Evolutionary conservation across 2,329 filamentous ascomycete genomes (phyloP), one percentile per base, ranked within the genome.

Genomic region (Fusarium praegraminearum): DNA sequence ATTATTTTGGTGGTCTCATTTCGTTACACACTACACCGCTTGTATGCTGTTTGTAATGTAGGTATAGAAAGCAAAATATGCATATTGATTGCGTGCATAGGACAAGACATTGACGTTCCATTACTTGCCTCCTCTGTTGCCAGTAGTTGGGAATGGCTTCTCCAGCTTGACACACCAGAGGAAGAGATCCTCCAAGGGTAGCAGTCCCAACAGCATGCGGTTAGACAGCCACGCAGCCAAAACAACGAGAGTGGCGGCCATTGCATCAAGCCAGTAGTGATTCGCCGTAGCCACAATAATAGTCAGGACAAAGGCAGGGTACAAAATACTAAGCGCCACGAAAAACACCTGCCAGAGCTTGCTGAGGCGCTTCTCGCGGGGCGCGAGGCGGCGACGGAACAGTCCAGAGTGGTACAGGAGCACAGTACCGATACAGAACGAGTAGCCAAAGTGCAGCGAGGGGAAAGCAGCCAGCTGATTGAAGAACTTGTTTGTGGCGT

Each of bases 171-270:
- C 80, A 10, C 83, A 78, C 84, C 85, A 90, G 33, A 91, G 79
- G 72, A 91, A 87, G 76, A 87, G 89, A 73, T 92, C 90, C 75
- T 92, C 90, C 10, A 92, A 57, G 0, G 85, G 85, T 33, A 91
- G 72, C 63, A 92, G 76, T 63, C 89, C 90, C 62, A 91, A 75
- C 55, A 92, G 72, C 16, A 82, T 75, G 18, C 82, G 78, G 69
- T 86, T 86, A 62, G 80, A 81, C 55, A 79, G 68, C 85, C 88
- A 92, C 0, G 88, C 88, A 12, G 90, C 67, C 1, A 82, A 81
- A 47, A 89, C 90, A 4, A 92, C 88, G 20, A 86, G 71, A 1
- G 86, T 84, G 0, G 90, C 89, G 2, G 88, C 90, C 22, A 90
- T 82, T 0, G 90, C 89, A 77, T 92, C 90, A 7, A 92, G 82